Evolutionary conservation across 768 basidiomycete genomes (phyloP), one percentile per base, ranked within the genome.

Genomic region (Polyporus arcularius): DNA sequence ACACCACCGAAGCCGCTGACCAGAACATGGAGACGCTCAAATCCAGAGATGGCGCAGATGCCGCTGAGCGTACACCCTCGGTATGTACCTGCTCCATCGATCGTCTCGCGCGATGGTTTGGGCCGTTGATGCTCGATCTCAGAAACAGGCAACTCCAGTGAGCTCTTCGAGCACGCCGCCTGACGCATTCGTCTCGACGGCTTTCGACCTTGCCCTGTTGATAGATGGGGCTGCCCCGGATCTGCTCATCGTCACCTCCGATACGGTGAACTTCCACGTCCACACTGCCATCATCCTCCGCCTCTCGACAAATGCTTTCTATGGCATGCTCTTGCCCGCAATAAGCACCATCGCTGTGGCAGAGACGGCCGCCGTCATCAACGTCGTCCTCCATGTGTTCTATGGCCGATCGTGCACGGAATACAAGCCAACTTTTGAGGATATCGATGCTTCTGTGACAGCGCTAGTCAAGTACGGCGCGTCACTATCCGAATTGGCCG

Each of bases 231-330:
- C 12, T 47, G 47, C 31, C n/a, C 18, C 64, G 41, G 71, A 73
- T 45, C 16, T 71, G 32, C 47, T 71, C 58, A 51, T 71, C 46
- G 45, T 66, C 16, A 60, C 70, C 28, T 55, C 59, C 43, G 72
- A 73, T 47, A 47, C 39, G 11, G 67, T 73, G 14, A 60, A 64
- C 49, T 74, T 74, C 66, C 69, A 70, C 51, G 67, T 65, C 15
- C 73, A 74, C 48, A 40, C 54, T 11, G 21, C 45, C 21, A 7
- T 53, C 12, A 53, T 73, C n/a, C 54, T 58, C 10, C 15, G 30
- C 12, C 55, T 45, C 16, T 73, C 72, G 1, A 12, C 28, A 31
- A 73, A 73, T 43, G 14, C 42, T 2, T 43, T 43, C 18, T 1
- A 18, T 4, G 10, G 42, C 18, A 6, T 16, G 14, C 42, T 43